These are phyloP conservation scores for Nothomitra cinnamomea DNA, from an alignment of 2,329 filamentous ascomycete species.

Conservation along the genomic window DNA sequence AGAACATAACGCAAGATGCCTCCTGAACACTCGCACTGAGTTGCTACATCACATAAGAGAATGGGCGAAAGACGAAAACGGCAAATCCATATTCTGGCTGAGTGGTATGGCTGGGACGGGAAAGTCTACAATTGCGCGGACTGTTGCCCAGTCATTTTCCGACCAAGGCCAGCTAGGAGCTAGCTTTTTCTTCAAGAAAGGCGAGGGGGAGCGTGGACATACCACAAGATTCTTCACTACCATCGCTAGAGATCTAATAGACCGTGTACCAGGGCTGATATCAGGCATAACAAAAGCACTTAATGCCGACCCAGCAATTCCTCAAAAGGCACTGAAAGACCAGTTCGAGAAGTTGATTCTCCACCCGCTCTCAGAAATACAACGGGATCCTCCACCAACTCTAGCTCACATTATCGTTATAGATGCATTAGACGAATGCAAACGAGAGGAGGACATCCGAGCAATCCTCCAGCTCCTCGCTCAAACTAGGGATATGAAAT, in stretches of 20 bases:
- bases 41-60: conserved; percentile 13
- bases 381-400: not conserved
- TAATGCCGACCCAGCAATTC: conserved; percentile 17
- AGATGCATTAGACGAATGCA: conserved; percentile 19
- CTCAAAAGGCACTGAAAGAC: conserved; percentile 15
- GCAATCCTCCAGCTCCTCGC: conserved; percentile 13
- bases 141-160: conserved; percentile 15
- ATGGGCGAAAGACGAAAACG: conserved; percentile 13
- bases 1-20: conserved; percentile 14
- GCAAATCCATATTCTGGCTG: conserved; percentile 21
- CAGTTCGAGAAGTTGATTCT: conserved; percentile 27
- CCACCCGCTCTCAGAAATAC: conserved; percentile 16
- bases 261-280: conserved; percentile 16
- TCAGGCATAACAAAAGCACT: conserved; percentile 17
- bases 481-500: conserved; percentile 4
- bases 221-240: conserved; percentile 24
- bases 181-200: conserved; percentile 30
- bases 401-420: conserved; percentile 13
- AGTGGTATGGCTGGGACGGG: conserved; percentile 23
- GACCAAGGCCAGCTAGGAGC: conserved; percentile 16
- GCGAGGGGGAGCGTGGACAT: conserved; percentile 22
- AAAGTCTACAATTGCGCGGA: conserved; percentile 22
- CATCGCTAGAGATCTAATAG: conserved; percentile 20
- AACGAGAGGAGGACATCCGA: conserved; percentile 10
- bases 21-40: conserved; percentile 13